A percentile compares a stretch with the other conserved stretches of the same genome.
Conservation (phyloP, 2,329 filamentous ascomycete species). For the Neobulgaria alba region DNA sequence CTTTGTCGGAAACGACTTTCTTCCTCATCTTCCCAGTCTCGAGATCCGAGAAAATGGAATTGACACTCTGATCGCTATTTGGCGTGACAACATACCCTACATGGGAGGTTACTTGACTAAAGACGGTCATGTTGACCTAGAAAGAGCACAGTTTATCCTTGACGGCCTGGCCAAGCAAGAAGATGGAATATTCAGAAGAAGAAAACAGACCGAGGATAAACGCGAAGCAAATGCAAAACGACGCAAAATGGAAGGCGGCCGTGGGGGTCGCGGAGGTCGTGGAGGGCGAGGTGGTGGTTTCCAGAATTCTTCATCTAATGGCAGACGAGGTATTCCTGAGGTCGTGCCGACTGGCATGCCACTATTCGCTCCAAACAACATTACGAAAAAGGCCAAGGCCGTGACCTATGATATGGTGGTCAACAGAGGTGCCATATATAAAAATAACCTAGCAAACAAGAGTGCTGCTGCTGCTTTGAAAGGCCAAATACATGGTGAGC, state of each 20-base stretch:
- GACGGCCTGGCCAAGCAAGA: constrained; percentile 86
- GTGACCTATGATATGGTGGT: constrained; percentile 85
- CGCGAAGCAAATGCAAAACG: constrained; percentile 72
- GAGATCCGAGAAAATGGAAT: constrained; percentile 97
- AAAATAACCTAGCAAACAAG: constrained; percentile 79
- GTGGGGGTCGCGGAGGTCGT: constrained; percentile 25
- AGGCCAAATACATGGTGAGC: constrained; percentile 50
- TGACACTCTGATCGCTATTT: constrained; percentile 91
- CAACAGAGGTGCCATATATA: constrained; percentile 57
- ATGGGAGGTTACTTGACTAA: constrained; percentile 98
- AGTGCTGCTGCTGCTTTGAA: constrained; percentile 87
- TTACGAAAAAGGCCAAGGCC: constrained; percentile 46
- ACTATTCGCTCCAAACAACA: constrained; percentile 49
- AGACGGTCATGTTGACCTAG: constrained; percentile 84
- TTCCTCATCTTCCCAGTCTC: constrained; percentile 92
- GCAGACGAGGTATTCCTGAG: constrained; percentile 18
- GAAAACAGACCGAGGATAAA: constrained; percentile 78
- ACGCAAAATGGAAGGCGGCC: constrained; percentile 61
- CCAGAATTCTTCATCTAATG: constrained; percentile 23
- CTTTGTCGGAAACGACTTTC: constrained; percentile 97
- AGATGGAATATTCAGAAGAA: constrained; percentile 81
- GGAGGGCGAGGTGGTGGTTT: constrained; percentile 23
- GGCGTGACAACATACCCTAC: constrained; percentile 80
- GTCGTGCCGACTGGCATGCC: constrained; percentile 39
- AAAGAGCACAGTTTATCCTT: constrained; percentile 79